Percentiles rank a stretch among this genome's conserved stretches.
These are phyloP conservation scores for Musa schizocarpa DNA, from an alignment of 176 grass and related monocot genomes.

Conservation along the genomic window DNA sequence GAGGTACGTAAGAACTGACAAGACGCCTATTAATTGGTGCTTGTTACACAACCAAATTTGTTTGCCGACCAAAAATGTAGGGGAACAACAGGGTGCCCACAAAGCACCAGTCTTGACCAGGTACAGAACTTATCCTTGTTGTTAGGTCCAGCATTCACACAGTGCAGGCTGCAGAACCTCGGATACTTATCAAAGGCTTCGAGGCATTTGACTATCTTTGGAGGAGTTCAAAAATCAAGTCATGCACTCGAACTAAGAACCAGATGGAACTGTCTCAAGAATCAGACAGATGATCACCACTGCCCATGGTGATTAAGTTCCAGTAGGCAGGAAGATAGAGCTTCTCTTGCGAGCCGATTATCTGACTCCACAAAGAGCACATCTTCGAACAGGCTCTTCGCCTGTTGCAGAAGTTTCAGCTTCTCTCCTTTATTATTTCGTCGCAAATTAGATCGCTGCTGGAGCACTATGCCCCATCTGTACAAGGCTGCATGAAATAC, in stretches of 20 bases:
- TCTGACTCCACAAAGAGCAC: constrained; percentile 64
- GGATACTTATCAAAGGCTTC: neutral
- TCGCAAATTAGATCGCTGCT: constrained; percentile 63
- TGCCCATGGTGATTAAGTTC: constrained; percentile 69
- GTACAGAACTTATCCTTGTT: neutral
- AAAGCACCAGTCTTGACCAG: no score
- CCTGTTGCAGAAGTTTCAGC: constrained; percentile 75
- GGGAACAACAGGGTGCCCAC: no score
- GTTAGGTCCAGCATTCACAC: neutral
- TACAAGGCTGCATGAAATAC: constrained; percentile 52
- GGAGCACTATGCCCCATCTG: constrained; percentile 72
- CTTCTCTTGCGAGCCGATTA: constrained; percentile 56
- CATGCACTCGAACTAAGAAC: neutral
- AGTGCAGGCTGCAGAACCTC: neutral
- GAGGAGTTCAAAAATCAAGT: neutral
- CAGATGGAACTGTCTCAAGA: neutral
- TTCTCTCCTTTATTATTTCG: constrained; percentile 52
- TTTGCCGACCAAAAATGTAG: no score
- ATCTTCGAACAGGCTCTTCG: constrained; percentile 86
- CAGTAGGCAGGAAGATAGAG: constrained; percentile 72
- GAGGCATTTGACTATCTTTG: neutral
- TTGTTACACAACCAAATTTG: no score
- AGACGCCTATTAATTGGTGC: no score
- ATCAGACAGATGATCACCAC: constrained; percentile 25
- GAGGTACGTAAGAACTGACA: no score